Base-by-base conservation (phyloP, 768 basidiomycete genomes). In the Russula olivacea region DNA sequence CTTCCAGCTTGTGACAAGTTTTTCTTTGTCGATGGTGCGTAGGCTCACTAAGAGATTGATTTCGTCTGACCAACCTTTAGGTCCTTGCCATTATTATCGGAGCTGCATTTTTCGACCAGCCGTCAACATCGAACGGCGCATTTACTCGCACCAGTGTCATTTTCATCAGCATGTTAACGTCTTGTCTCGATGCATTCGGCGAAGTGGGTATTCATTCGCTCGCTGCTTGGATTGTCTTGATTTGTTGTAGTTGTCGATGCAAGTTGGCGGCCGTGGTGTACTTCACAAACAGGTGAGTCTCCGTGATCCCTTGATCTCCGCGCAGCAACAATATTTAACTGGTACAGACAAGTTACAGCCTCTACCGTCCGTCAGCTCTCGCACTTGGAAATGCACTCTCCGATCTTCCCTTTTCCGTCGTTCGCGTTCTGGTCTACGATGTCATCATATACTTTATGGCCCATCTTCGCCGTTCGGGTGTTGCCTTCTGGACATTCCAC, bases 111-210 rank as follows among this genome's bases (percentile, higher is more conserved):
- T 83, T 85, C 69, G 83, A 87, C 53, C 80, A 88, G 54, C 89
- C 91, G 1, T 69, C 80, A 15, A 86, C 88, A 0, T 83, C 93
- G 7, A 80, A 81, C 47, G 93, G 93, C 36, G 90, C 87, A 0
- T 97, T 97, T 75, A 93, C 92, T 28, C 84, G 93, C 65, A 91
- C 91, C 51, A 80, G 89, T 74, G 83, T 93, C 34, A 81, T 95
- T 57, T 93, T 94, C 72, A 74, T 80, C 43, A 84, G 83, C 17
- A 72, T 91, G 61, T 72, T 93, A 49, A 82, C 84, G 0, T 85
- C 83, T 51, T 82, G 82, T 70, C 76, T 91, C 58, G 85, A 89
- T 68, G 87, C 87, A 0, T 90, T 89, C 68, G 80, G 82, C 51
- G 90, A 88, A 77, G 81, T 84, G 72, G 30, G 56, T 70, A 67